Evolutionary conservation across 2,329 filamentous ascomycete genomes (phyloP).

Genomic region (Fusarium secorum): DNA sequence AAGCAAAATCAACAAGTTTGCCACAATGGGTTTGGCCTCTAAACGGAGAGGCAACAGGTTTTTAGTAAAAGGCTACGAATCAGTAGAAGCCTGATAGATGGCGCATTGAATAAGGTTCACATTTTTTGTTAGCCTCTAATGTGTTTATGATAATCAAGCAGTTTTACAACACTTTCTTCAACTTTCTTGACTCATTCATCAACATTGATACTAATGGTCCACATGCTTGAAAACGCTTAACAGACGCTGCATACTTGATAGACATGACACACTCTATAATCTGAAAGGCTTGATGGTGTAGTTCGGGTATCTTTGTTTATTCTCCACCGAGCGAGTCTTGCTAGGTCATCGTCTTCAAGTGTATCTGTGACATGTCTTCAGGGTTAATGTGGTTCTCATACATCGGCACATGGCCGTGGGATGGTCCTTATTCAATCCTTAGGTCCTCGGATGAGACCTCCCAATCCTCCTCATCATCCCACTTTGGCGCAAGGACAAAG

Average conservation of each 20-base stretch:
- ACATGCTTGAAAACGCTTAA: background rate
- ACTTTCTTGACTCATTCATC: background rate
- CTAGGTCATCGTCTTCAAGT: background rate
- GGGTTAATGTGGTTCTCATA: background rate
- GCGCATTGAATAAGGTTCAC: slow-evolving; percentile 3
- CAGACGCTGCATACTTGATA: background rate
- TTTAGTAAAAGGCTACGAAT: background rate
- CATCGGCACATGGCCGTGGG: background rate
- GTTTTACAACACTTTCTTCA: background rate
- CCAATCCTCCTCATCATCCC: slow-evolving; percentile 67
- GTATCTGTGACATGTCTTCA: background rate
- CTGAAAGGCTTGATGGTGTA: background rate
- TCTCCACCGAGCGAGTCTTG: background rate
- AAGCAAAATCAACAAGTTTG: background rate
- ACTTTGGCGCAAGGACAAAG: slow-evolving; percentile 67
- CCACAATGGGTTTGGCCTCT: background rate
- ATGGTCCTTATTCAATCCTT: slow-evolving; percentile 14
- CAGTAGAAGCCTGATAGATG: background rate
- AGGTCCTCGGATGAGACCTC: slow-evolving; percentile 51
- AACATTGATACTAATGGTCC: background rate
- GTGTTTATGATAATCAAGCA: slow-evolving; percentile 9
- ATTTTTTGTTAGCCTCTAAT: slow-evolving; percentile 1
- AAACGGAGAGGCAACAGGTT: background rate
- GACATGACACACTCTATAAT: background rate
- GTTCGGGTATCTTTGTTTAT: slow-evolving; percentile 26